Conservation (phyloP, 306 rosid genomes). For the Oemleria cerasiformis region DNA sequence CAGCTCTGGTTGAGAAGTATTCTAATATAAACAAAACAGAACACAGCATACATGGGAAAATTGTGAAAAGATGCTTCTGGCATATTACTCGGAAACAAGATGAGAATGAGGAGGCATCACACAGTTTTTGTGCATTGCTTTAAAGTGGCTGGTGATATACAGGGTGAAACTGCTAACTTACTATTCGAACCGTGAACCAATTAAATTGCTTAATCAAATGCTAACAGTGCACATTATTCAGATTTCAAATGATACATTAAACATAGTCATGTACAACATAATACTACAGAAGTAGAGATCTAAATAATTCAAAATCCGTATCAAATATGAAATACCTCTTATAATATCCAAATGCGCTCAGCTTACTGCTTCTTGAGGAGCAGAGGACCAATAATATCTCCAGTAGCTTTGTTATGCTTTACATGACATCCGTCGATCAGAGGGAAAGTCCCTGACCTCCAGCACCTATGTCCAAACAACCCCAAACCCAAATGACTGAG, state of each 20-base stretch:
- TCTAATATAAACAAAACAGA: neutral
- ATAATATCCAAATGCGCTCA: neutral
- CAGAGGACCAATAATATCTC: slow-evolving; percentile 88
- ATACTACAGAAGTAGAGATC: neutral
- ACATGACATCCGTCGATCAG: slow-evolving; percentile 89
- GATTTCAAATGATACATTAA: neutral
- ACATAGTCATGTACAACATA: neutral
- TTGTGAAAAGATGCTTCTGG: neutral
- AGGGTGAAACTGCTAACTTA: neutral
- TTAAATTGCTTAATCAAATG: neutral
- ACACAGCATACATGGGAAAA: neutral
- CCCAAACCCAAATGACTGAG: neutral
- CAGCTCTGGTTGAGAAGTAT: neutral
- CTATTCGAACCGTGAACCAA: neutral
- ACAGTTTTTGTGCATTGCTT: neutral
- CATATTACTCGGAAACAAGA: neutral
- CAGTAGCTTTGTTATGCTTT: slow-evolving; percentile 85
- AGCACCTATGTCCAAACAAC: slow-evolving; percentile 52
- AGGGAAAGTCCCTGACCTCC: slow-evolving; percentile 93
- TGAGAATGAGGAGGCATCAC: neutral
- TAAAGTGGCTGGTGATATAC: neutral
- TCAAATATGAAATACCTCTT: neutral
- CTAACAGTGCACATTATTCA: neutral
- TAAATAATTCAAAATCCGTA: neutral
- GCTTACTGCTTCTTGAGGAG: slow-evolving; percentile 63